Conservation (phyloP, 495 filamentous ascomycete species). For the Aspergillus bertholletiae region DNA sequence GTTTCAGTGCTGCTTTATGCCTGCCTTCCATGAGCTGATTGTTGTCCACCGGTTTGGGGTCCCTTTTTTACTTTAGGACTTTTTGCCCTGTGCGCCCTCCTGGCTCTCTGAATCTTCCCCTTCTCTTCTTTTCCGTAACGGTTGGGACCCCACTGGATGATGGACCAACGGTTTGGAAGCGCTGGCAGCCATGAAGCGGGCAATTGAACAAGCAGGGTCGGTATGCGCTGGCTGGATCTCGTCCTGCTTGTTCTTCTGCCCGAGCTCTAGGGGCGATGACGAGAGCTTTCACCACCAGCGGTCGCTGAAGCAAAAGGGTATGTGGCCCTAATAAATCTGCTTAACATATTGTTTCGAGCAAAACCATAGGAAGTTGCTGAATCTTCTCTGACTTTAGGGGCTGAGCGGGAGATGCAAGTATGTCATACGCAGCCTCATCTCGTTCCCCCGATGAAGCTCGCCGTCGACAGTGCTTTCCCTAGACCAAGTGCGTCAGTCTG, state of each 20-base stretch:
- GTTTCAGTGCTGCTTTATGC: not conserved
- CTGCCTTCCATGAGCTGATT: not conserved
- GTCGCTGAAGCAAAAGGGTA: conserved; percentile 26
- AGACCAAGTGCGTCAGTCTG: conserved; percentile 28
- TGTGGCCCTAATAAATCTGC: not conserved
- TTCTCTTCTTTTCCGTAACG: conserved; percentile 8
- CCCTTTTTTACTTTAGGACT: conserved; percentile 6
- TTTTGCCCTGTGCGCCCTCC: not conserved
- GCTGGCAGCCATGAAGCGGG: conserved; percentile 44
- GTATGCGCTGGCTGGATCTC: conserved; percentile 42
- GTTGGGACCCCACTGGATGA: conserved; percentile 14
- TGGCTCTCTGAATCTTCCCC: conserved; percentile 3
- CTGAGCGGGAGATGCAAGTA: conserved; percentile 45
- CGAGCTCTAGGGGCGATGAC: conserved; percentile 23
- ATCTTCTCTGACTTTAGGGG: conserved; percentile 14
- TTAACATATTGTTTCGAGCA: not conserved
- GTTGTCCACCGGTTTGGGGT: too few relatives aligned
- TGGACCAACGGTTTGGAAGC: conserved; percentile 31
- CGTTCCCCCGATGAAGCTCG: conserved; percentile 43
- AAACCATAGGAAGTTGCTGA: conserved; percentile 4
- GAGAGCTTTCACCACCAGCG: conserved; percentile 21
- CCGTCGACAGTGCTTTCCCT: conserved; percentile 38
- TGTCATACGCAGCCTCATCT: conserved; percentile 49
- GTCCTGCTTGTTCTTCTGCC: conserved; percentile 40
- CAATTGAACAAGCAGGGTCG: conserved; percentile 41